These are phyloP conservation scores for Umbelopsis sp. DNA, from an alignment of 192 early-diverging fungal species.

Conservation along the genomic window DNA sequence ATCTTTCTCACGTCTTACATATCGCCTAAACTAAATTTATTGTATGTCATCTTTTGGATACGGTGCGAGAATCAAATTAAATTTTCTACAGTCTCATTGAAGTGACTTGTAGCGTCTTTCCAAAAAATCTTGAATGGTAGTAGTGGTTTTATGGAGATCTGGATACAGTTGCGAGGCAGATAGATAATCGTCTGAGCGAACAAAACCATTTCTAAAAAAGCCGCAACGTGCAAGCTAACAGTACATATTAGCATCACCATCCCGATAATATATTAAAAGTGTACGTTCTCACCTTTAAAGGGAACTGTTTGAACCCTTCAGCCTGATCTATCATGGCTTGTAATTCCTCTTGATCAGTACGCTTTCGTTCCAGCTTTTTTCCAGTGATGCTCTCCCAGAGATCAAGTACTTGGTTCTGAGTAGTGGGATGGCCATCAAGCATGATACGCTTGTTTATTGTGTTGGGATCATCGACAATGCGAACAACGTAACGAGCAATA, in stretches of 20 bases:
- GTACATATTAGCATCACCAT: background rate
- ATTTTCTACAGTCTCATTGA: background rate
- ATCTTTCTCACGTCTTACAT: no score
- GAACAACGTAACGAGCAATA: constrained; percentile 4
- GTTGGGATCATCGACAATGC: constrained; percentile 2
- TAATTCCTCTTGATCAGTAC: background rate
- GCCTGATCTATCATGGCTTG: constrained; percentile 3
- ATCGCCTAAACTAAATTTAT: no score
- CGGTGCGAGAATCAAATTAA: background rate
- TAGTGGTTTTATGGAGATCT: background rate
- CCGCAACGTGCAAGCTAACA: constrained; percentile 7
- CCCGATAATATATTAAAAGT: background rate
- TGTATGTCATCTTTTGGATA: background rate
- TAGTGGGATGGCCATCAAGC: constrained; percentile 15
- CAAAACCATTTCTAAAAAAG: constrained; percentile 13
- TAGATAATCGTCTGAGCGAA: constrained; percentile 22
- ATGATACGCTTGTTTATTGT: constrained; percentile 22
- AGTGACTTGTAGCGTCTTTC: background rate
- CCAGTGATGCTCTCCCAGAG: constrained; percentile 15
- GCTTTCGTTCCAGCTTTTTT: background rate
- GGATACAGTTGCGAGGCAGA: constrained; percentile 20
- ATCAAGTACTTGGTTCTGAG: constrained; percentile 8
- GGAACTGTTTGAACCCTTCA: background rate
- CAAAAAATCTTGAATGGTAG: constrained; percentile 6
- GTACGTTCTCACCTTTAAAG: background rate